Evolutionary conservation across 495 filamentous ascomycete species (phyloP).

Genomic region (Annulohypoxylon moriforme): DNA sequence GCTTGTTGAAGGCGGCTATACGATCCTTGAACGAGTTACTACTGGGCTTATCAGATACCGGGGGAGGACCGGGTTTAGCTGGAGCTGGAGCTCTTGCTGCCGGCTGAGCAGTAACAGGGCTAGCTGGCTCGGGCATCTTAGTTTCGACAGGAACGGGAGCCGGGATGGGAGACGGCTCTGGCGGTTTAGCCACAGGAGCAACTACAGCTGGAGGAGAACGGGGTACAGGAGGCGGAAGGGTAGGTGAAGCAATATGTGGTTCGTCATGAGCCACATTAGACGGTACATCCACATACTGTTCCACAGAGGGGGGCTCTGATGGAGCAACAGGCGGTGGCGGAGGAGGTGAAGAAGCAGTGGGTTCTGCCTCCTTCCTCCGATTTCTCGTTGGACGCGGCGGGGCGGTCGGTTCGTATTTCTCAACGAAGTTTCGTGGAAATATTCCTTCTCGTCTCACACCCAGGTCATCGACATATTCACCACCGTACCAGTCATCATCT

Average conservation of each 20-base stretch:
- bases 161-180: slow-evolving; percentile 53
- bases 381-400: slow-evolving; percentile 84
- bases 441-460: slow-evolving; percentile 86
- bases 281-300: slow-evolving; percentile 53
- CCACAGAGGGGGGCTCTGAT: slow-evolving; percentile 51
- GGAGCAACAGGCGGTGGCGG: slow-evolving; percentile 72
- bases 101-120: slow-evolving; percentile 48
- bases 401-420: slow-evolving; percentile 89
- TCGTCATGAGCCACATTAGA: slow-evolving; percentile 49
- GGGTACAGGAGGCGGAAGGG: slow-evolving; percentile 45
- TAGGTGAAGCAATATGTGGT: slow-evolving; percentile 40
- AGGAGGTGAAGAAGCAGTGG: slow-evolving; percentile 63
- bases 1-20: slow-evolving; percentile 96
- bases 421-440: slow-evolving; percentile 97
- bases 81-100: slow-evolving; percentile 62
- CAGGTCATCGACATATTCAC: slow-evolving; percentile 81
- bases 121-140: slow-evolving; percentile 46
- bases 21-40: slow-evolving; percentile 88
- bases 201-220: slow-evolving; percentile 42
- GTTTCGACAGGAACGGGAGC: slow-evolving; percentile 55
- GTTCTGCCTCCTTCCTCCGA: slow-evolving; percentile 77
- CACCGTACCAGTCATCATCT: slow-evolving; percentile 94
- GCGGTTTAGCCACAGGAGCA: slow-evolving; percentile 53
- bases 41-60: slow-evolving; percentile 80
- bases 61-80: slow-evolving; percentile 64